Percentiles rank a stretch among this genome's conserved stretches.
Evolutionary conservation across 306 rosid species (phyloP).

Genomic region (Benincasa hispida): DNA sequence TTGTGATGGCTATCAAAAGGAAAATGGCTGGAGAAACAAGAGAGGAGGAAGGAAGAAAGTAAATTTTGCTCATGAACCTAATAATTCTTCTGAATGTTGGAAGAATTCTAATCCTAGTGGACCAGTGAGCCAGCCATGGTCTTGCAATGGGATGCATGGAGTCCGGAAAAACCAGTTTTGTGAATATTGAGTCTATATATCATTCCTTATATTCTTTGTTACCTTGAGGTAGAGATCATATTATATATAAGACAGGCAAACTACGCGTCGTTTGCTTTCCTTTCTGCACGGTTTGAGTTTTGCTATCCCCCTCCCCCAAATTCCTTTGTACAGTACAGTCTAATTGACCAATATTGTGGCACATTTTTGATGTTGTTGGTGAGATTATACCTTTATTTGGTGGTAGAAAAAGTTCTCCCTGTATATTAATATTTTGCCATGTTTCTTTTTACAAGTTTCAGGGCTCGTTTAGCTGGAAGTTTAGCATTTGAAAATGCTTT

Average conservation of each 20-base stretch:
- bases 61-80: constrained; percentile 13
- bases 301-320: neutral
- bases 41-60: constrained; percentile 37
- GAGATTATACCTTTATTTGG: neutral
- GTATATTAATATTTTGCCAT: neutral
- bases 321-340: neutral
- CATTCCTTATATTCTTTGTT: constrained; percentile 5
- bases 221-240: neutral
- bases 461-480: neutral
- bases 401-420: neutral
- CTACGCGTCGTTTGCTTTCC: neutral
- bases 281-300: neutral
- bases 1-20: constrained; percentile 24
- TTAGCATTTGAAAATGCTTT: neutral
- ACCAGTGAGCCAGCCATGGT: constrained; percentile 12
- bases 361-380: neutral
- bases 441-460: neutral
- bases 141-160: constrained; percentile 13
- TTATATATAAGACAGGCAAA: neutral
- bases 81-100: constrained; percentile 13
- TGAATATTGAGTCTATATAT: neutral
- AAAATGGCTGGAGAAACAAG: constrained; percentile 28
- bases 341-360: neutral
- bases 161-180: constrained; percentile 22
- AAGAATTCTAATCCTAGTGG: neutral